phyloP scores from a whole-genome alignment of 1,284 basidiomycete genomes.

The Sphagnurus paluster region DNA sequence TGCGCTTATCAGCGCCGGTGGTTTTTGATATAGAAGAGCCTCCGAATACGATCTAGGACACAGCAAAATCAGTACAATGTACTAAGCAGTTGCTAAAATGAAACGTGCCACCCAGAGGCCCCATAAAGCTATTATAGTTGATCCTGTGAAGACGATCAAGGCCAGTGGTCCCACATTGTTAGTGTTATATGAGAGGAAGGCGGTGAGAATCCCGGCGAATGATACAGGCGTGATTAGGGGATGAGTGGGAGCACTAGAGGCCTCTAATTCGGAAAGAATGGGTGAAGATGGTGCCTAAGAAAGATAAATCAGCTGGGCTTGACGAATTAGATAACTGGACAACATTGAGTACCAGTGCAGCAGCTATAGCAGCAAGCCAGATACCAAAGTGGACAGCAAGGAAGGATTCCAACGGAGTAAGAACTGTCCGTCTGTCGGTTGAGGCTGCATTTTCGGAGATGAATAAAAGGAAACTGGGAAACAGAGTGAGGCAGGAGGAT shows the following conservation, averaged over 20 bases:
- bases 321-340: slow-evolving; percentile 20
- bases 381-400: slow-evolving; percentile 64
- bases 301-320: slow-evolving; percentile 1
- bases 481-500: slow-evolving; percentile 48
- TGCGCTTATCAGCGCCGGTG: slow-evolving; percentile 79
- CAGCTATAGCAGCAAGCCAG: slow-evolving; percentile 50
- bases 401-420: slow-evolving; percentile 69
- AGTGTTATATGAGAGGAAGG: slow-evolving; percentile 69
- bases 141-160: slow-evolving; percentile 49
- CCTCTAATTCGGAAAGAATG: slow-evolving; percentile 27
- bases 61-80: not conserved
- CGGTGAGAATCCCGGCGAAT: slow-evolving; percentile 47
- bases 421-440: slow-evolving; percentile 37
- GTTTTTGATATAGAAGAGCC: slow-evolving; percentile 61
- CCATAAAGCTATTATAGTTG: slow-evolving; percentile 56
- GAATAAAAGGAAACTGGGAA: slow-evolving; percentile 63
- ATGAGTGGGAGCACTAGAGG: slow-evolving; percentile 37
- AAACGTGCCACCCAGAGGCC: slow-evolving; percentile 70
- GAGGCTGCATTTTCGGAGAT: slow-evolving; percentile 43
- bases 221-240: slow-evolving; percentile 65
- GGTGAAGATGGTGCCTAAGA: slow-evolving; percentile 45
- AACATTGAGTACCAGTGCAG: slow-evolving; percentile 64
- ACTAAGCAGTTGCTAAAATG: slow-evolving; percentile 2
- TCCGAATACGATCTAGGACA: slow-evolving; percentile 60
- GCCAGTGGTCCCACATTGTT: slow-evolving; percentile 56